These are phyloP conservation scores for Tilletia indica DNA, from an alignment of 1,284 basidiomycete genomes.

Conservation along the genomic window DNA sequence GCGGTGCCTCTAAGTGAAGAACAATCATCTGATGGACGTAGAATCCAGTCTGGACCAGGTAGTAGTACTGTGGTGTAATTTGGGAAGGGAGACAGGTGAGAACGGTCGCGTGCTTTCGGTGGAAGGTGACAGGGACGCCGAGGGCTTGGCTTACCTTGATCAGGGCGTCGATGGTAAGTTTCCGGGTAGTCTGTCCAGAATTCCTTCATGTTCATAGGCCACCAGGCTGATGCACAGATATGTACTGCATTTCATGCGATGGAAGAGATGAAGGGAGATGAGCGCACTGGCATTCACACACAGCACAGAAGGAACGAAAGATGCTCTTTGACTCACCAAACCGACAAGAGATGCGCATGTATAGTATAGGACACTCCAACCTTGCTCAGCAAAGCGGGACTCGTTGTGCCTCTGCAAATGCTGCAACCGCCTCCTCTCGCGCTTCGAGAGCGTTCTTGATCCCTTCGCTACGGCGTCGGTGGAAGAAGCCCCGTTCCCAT, in stretches of 20 bases:
- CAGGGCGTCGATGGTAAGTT: slow-evolving; percentile 69
- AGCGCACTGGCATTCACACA: slow-evolving; percentile 17
- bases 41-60: slow-evolving; percentile 85
- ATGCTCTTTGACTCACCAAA: slow-evolving; percentile 65
- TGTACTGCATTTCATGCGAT: slow-evolving; percentile 63
- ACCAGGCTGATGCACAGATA: slow-evolving; percentile 71
- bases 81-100: background rate
- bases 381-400: slow-evolving; percentile 89
- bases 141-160: slow-evolving; percentile 62
- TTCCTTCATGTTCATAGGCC: slow-evolving; percentile 66
- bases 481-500: slow-evolving; percentile 8
- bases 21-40: slow-evolving; percentile 89
- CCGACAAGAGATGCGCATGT: slow-evolving; percentile 72
- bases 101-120: no score
- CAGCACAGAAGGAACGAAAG: slow-evolving; percentile 17
- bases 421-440: slow-evolving; percentile 6
- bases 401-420: slow-evolving; percentile 57
- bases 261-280: background rate
- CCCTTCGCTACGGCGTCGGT: background rate
- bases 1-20: slow-evolving; percentile 82
- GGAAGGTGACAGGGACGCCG: background rate
- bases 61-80: slow-evolving; percentile 31
- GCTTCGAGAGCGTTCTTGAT: background rate
- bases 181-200: slow-evolving; percentile 84
- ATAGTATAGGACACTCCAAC: slow-evolving; percentile 84